Percentiles rank a stretch among this genome's conserved stretches.
These are phyloP conservation scores for Melastoma malabathricum DNA, from an alignment of 345 rosid species.

Conservation along the genomic window DNA sequence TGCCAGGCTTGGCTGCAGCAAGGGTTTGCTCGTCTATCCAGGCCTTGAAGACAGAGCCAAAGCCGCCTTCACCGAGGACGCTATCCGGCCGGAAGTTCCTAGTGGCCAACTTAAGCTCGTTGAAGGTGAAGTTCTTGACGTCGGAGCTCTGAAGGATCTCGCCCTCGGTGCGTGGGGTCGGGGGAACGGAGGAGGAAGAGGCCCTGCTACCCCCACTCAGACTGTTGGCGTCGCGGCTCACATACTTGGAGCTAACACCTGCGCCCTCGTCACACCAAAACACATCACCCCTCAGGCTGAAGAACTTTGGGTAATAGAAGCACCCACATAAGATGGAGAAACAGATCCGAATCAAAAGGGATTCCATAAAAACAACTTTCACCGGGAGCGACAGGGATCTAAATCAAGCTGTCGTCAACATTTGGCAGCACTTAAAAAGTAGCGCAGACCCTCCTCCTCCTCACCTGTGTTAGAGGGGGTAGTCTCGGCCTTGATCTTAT, in stretches of 20 bases:
- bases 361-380: too few species aligned
- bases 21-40: constrained; percentile 77
- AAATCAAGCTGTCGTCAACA: constrained; percentile 3
- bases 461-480: constrained; percentile 55
- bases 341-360: too few species aligned
- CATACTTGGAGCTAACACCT: constrained; percentile 56
- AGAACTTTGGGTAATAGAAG: not conserved
- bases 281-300: not conserved
- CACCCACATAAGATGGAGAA: too few species aligned
- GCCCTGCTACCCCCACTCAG: constrained; percentile 27
- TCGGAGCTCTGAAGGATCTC: constrained; percentile 67
- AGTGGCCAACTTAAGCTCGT: constrained; percentile 62
- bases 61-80: constrained; percentile 93
- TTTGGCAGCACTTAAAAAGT: constrained; percentile 1
- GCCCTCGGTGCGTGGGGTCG: constrained; percentile 71
- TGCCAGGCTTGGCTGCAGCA: constrained; percentile 64
- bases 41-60: constrained; percentile 92
- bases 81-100: constrained; percentile 91
- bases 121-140: constrained; percentile 55
- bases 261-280: not conserved
- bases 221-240: constrained; percentile 36
- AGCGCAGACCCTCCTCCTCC: too few species aligned
- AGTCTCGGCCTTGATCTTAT: constrained; percentile 72
- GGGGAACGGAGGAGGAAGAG: constrained; percentile 47
- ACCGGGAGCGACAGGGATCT: not conserved